phyloP scores from a whole-genome alignment of 129 eudicot species.

The Flaveria linearis region DNA sequence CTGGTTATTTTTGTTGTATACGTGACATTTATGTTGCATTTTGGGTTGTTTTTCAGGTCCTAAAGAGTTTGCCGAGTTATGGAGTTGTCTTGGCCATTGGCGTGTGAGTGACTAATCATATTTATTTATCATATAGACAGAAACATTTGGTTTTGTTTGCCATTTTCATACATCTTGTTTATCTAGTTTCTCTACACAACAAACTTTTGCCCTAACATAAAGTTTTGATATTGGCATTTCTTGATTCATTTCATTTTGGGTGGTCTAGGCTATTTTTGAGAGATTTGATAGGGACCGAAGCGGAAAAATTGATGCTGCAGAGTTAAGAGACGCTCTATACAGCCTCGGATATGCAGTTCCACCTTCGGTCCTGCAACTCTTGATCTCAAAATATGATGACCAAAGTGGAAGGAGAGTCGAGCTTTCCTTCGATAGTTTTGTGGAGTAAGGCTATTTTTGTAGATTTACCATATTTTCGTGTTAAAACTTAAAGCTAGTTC shows the following conservation, averaged over 20 bases:
- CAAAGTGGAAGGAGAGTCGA: slow-evolving; percentile 59
- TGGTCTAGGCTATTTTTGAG: slow-evolving; percentile 70
- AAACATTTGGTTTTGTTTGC: neutral
- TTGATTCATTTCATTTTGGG: slow-evolving; percentile 11
- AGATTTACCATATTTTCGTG: slow-evolving; percentile 2
- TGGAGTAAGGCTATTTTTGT: slow-evolving; percentile 62
- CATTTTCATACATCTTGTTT: neutral
- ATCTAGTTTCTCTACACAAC: neutral
- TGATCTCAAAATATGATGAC: slow-evolving; percentile 68
- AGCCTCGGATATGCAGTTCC: slow-evolving; percentile 84
- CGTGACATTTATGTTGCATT: neutral
- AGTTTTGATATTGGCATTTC: slow-evolving; percentile 1
- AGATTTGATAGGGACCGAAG: slow-evolving; percentile 89
- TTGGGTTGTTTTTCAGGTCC: slow-evolving; percentile 51
- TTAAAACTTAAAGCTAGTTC: neutral
- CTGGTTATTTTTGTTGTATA: neutral
- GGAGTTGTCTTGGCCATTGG: slow-evolving; percentile 85
- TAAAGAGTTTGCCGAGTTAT: slow-evolving; percentile 65
- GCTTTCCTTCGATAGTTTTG: slow-evolving; percentile 69
- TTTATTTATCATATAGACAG: neutral
- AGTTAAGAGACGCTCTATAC: slow-evolving; percentile 73
- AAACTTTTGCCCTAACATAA: neutral
- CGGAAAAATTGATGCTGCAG: slow-evolving; percentile 72
- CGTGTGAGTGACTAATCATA: slow-evolving; percentile 52
- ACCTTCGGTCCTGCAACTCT: slow-evolving; percentile 68